Evolutionary conservation across 306 rosid species (phyloP).

Genomic region (Lagenaria siceraria): DNA sequence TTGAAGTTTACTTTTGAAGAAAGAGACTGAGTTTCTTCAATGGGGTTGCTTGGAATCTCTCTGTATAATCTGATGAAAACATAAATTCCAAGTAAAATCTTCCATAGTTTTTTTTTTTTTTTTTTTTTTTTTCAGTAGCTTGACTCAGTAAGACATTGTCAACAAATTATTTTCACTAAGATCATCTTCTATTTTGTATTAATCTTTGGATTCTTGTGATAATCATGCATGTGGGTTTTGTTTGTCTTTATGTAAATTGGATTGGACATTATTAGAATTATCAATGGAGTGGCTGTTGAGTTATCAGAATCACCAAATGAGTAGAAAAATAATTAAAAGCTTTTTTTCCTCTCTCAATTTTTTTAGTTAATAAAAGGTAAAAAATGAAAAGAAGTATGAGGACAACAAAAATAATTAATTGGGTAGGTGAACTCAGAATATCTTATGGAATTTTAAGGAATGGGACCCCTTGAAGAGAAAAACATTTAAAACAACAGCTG

Average conservation of each 20-base stretch:
- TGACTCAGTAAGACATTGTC: neutral
- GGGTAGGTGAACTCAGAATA: conserved; percentile 7
- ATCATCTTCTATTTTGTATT: neutral
- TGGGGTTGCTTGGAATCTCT: conserved; percentile 4
- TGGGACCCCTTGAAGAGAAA: neutral
- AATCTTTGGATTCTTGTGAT: neutral
- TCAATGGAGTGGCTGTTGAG: conserved; percentile 1
- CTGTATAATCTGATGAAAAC: neutral
- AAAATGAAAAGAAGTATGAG: neutral
- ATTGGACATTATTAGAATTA: neutral
- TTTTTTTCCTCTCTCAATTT: neutral
- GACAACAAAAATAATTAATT: conserved; percentile 1
- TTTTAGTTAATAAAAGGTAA: neutral
- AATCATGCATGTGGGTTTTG: neutral
- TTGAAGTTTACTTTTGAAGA: conserved; percentile 12
- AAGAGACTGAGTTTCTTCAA: conserved; percentile 5
- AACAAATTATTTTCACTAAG: neutral
- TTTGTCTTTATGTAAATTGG: neutral
- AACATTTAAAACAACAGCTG: conserved; percentile 4
- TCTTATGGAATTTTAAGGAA: neutral
- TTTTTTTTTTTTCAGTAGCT: too few relatives aligned
- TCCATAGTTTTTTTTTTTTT: too few relatives aligned
- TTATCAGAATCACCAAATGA: conserved; percentile 3
- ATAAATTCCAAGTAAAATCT: neutral
- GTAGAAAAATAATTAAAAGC: neutral